A percentile compares a stretch with the other conserved stretches of the same genome.
Conservation (phyloP, 2,329 filamentous ascomycete species). For the Calonectria pseudoturangicola region DNA sequence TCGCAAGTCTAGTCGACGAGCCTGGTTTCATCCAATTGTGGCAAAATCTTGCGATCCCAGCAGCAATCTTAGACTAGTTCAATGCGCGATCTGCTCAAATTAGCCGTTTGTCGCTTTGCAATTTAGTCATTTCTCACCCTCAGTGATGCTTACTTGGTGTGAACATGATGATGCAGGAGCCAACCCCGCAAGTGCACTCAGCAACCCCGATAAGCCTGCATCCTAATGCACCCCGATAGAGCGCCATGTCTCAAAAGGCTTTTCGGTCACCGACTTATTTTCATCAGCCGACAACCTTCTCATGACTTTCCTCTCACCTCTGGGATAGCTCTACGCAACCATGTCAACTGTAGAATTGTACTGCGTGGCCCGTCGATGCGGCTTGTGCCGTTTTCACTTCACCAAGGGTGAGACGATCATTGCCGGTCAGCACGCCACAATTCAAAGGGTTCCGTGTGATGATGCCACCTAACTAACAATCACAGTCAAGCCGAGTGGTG, state of each 20-base stretch:
- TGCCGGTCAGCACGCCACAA: background rate
- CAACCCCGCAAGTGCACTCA: background rate
- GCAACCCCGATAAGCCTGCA: background rate
- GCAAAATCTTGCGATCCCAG: background rate
- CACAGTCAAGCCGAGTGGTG: background rate
- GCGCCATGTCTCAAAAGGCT: background rate
- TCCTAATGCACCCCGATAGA: background rate
- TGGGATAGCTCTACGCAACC: background rate
- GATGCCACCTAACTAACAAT: constrained; percentile 12
- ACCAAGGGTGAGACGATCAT: constrained; percentile 9
- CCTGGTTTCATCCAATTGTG: too few relatives aligned
- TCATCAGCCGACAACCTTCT: background rate
- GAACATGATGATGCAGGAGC: constrained; percentile 7
- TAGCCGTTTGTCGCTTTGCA: background rate
- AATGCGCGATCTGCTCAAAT: background rate
- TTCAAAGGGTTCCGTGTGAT: background rate
- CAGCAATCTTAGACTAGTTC: background rate
- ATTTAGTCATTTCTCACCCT: background rate
- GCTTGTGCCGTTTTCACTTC: constrained; percentile 21
- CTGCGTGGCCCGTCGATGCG: constrained; percentile 26
- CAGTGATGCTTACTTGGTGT: constrained; percentile 18
- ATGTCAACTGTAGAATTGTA: background rate
- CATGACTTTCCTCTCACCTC: background rate
- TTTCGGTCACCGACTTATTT: too few relatives aligned
- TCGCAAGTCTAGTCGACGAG: background rate